Conservation (phyloP, 192 early-diverging fungal species). For the Martensiomyces pterosporus region DNA sequence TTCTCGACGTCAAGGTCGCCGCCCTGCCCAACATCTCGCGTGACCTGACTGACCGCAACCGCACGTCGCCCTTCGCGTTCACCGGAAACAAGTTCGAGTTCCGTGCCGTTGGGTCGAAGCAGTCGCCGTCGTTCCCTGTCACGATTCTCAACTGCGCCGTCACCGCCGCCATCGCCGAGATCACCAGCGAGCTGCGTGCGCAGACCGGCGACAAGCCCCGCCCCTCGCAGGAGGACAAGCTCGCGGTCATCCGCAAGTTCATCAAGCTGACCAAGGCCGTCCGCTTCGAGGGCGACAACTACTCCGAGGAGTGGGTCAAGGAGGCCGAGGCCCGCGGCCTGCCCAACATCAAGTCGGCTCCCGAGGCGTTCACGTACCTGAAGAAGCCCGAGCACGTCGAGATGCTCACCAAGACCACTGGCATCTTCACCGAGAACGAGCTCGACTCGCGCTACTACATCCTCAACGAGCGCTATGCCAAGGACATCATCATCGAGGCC, state of each 20-base stretch:
- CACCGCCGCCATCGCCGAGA: constrained; percentile 70
- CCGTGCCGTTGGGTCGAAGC: constrained; percentile 98
- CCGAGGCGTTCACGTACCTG: constrained; percentile 86
- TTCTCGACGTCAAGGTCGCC: constrained; percentile 91
- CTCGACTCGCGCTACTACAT: constrained; percentile 93
- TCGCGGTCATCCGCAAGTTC: constrained; percentile 81
- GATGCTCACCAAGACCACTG: constrained; percentile 71
- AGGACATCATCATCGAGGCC: constrained; percentile 93
- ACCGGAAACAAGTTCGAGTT: constrained; percentile 99
- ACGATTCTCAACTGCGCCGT: constrained; percentile 92
- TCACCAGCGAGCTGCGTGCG: constrained; percentile 69
- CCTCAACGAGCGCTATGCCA: constrained; percentile 94
- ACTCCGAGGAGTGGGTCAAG: constrained; percentile 88
- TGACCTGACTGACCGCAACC: constrained; percentile 99
- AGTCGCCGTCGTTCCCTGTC: constrained; percentile 94
- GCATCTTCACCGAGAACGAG: constrained; percentile 85
- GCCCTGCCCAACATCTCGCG: constrained; percentile 86
- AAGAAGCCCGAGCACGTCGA: constrained; percentile 62
- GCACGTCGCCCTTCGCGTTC: constrained; percentile 98
- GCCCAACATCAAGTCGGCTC: constrained; percentile 90
- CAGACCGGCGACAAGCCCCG: constrained; percentile 79
- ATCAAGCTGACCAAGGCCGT: constrained; percentile 65
- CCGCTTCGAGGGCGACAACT: constrained; percentile 98
- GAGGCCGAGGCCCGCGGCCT: constrained; percentile 94
- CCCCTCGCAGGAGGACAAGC: constrained; percentile 81